A percentile compares a stretch with the other conserved stretches of the same genome.
Conservation (phyloP, 371 early-diverging fungal species). For the Mortierella sp. region DNA sequence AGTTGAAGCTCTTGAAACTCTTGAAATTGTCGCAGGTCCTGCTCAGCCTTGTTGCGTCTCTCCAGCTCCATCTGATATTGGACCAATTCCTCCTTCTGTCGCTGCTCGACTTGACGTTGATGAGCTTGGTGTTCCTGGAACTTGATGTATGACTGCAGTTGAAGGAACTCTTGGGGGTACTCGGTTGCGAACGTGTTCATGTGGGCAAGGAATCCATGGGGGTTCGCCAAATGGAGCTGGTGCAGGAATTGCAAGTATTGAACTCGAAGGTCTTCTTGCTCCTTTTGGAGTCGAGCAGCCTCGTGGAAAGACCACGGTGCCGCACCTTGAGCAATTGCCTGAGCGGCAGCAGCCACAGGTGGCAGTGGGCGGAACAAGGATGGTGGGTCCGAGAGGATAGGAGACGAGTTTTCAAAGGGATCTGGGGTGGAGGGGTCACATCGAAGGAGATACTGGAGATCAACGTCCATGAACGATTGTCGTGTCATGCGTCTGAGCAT, state of each 20-base stretch:
- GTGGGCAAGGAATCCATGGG: conserved; percentile 50
- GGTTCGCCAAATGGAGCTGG: conserved; percentile 43
- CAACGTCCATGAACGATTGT: conserved; percentile 58
- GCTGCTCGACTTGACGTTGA: conserved; percentile 35
- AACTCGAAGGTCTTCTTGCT: conserved; percentile 55
- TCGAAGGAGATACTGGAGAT: conserved; percentile 50
- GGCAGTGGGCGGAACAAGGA: conserved; percentile 54
- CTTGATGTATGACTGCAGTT: conserved; percentile 51
- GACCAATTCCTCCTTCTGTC: conserved; percentile 38
- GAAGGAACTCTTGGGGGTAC: conserved; percentile 51
- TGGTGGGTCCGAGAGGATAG: conserved; percentile 54
- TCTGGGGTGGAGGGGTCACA: conserved; percentile 43
- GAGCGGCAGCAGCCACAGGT: conserved; percentile 47
- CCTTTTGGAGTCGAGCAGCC: conserved; percentile 51
- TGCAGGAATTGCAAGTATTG: conserved; percentile 56
- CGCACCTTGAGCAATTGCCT: conserved; percentile 51
- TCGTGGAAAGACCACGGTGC: conserved; percentile 53
- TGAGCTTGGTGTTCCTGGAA: conserved; percentile 39
- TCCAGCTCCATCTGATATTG: conserved; percentile 54
- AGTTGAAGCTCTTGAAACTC: conserved; percentile 48
- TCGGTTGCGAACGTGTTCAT: conserved; percentile 56
- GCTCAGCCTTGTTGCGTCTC: conserved; percentile 46
- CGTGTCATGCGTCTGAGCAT: conserved; percentile 52
- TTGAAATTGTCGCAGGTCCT: conserved; percentile 49
- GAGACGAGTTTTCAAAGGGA: conserved; percentile 52